Evolutionary conservation across 305 asterid genomes (phyloP).

Genomic region (Withania somnifera): DNA sequence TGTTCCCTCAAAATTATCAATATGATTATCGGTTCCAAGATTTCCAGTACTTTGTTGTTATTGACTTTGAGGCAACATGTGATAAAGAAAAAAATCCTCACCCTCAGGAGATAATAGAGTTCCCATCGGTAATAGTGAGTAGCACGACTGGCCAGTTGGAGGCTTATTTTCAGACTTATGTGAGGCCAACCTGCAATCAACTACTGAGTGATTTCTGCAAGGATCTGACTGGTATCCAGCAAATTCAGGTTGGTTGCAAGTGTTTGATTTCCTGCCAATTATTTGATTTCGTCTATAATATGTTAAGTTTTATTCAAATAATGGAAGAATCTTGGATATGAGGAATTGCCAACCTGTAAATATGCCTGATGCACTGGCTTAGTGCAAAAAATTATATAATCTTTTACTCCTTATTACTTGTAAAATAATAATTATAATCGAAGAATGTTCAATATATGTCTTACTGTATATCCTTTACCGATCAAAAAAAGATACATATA

Average conservation of each 20-base stretch:
- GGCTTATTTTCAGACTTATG: slow-evolving; percentile 75
- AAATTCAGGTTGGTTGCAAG: slow-evolving; percentile 50
- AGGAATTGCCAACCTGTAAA: neutral
- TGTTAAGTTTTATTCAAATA: neutral
- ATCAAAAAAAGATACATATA: neutral
- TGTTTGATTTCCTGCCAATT: neutral
- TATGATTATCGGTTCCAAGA: slow-evolving; percentile 46
- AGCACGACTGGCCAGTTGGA: slow-evolving; percentile 61
- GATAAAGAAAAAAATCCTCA: slow-evolving; percentile 60
- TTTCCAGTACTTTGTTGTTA: slow-evolving; percentile 69
- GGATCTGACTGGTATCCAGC: slow-evolving; percentile 88
- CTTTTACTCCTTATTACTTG: neutral
- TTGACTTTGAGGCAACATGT: slow-evolving; percentile 91
- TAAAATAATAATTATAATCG: neutral
- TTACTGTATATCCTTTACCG: neutral
- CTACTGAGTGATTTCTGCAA: slow-evolving; percentile 76
- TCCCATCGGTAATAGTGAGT: slow-evolving; percentile 80
- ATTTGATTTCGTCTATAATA: neutral
- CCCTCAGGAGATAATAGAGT: slow-evolving; percentile 93
- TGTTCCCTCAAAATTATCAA: slow-evolving; percentile 36
- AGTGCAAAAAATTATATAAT: neutral
- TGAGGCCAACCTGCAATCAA: slow-evolving; percentile 73
- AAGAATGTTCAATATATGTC: neutral
- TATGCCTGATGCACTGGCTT: neutral
- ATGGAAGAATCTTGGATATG: neutral